Evolutionary conservation across 2,329 filamentous ascomycete species (phyloP).

Genomic region (Aspergillus pseudoviridinutans): DNA sequence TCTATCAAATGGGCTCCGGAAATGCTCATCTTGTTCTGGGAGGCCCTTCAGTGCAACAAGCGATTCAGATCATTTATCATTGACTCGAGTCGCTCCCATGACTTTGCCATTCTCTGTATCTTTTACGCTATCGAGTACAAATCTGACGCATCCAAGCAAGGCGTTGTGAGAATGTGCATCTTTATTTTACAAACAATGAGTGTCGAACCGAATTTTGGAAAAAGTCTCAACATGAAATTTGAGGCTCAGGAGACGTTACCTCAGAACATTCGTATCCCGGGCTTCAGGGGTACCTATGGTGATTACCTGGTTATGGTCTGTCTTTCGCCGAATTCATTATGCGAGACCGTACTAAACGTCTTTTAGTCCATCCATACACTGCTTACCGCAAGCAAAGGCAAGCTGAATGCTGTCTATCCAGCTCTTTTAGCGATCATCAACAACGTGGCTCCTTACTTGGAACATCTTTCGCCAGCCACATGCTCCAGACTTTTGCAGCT

Average conservation of each 20-base stretch:
- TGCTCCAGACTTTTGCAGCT: conserved; percentile 82
- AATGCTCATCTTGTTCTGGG: conserved; percentile 97
- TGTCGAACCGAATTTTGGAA: conserved; percentile 84
- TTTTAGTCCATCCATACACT: conserved; percentile 79
- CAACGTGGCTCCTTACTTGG: conserved; percentile 82
- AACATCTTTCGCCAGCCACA: conserved; percentile 69
- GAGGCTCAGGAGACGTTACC: conserved; percentile 86
- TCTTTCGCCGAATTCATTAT: background rate
- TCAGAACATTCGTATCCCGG: conserved; percentile 70
- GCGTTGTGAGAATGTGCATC: conserved; percentile 93
- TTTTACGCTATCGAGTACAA: conserved; percentile 93
- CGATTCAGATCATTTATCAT: conserved; percentile 95
- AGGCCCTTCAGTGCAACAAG: conserved; percentile 95
- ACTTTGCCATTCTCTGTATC: conserved; percentile 83
- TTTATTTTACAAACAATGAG: conserved; percentile 94
- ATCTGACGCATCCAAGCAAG: conserved; percentile 80
- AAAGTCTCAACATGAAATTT: conserved; percentile 84
- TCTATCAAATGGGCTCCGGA: conserved; percentile 85
- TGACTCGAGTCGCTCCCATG: conserved; percentile 87
- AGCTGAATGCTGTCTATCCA: conserved; percentile 85
- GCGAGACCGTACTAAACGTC: conserved; percentile 4
- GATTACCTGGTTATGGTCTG: conserved; percentile 84
- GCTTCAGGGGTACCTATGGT: conserved; percentile 85
- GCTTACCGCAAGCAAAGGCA: conserved; percentile 86
- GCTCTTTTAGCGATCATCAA: conserved; percentile 88